phyloP scores from a whole-genome alignment of 345 rosid species.

The Eucalyptus leucophloia region DNA sequence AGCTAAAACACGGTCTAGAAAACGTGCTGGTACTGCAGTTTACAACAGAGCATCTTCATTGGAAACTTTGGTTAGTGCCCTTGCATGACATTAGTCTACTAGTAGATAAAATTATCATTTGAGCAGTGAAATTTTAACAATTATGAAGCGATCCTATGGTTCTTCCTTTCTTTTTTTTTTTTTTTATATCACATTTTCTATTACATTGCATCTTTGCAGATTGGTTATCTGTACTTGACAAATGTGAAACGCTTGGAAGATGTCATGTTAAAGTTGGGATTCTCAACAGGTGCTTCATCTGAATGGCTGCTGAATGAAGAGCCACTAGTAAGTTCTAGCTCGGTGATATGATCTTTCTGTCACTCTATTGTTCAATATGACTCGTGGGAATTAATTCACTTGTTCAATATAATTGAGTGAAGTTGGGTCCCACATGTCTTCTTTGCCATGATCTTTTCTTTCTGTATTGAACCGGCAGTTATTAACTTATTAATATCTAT shows the following conservation, averaged over 20 bases:
- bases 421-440: neutral
- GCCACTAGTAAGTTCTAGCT: constrained; percentile 9
- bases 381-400: neutral
- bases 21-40: constrained; percentile 46
- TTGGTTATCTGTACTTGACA: constrained; percentile 76
- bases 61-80: constrained; percentile 45
- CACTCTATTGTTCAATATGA: neutral
- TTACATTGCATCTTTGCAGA: constrained; percentile 11
- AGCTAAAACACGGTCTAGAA: constrained; percentile 41
- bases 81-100: neutral
- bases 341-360: neutral
- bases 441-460: neutral
- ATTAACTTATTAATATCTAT: neutral
- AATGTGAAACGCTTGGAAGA: constrained; percentile 64
- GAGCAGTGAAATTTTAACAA: neutral
- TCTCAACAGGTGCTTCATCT: constrained; percentile 43
- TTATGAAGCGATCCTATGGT: neutral
- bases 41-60: constrained; percentile 63
- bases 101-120: neutral
- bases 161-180: neutral
- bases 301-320: constrained; percentile 25
- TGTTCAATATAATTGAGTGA: neutral
- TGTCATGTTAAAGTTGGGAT: constrained; percentile 75
- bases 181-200: neutral
- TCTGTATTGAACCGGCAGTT: neutral